A percentile compares a stretch with the other conserved stretches of the same genome.
phyloP scores from a whole-genome alignment of 1,284 basidiomycete species.

The Dichomitus squalens region DNA sequence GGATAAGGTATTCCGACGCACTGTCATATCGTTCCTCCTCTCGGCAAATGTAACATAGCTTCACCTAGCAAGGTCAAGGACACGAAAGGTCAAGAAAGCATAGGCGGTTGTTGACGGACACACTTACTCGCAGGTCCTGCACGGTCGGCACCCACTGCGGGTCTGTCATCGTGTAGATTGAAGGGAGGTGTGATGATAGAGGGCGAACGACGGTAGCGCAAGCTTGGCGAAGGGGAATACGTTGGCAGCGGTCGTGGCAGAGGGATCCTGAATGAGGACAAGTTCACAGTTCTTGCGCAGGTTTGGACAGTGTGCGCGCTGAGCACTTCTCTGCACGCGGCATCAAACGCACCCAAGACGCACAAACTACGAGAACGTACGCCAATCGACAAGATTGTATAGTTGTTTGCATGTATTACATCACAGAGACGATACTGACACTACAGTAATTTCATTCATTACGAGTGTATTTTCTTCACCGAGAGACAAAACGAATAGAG shows the following conservation, averaged over 20 bases:
- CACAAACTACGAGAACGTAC: background rate
- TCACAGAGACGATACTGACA: slow-evolving; percentile 10
- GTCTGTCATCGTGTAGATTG: background rate
- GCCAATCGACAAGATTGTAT: background rate
- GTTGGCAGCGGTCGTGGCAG: background rate
- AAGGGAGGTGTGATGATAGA: background rate
- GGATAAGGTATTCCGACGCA: slow-evolving; percentile 29
- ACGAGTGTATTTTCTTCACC: slow-evolving; percentile 5
- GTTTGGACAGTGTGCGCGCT: background rate
- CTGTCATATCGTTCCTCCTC: slow-evolving; percentile 68
- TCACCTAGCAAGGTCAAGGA: slow-evolving; percentile 48
- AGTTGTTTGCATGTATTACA: slow-evolving; percentile 19
- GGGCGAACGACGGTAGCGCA: background rate
- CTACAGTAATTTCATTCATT: slow-evolving; percentile 9
- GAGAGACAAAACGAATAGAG: background rate
- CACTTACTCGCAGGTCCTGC: slow-evolving; percentile 46
- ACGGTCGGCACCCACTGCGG: slow-evolving; percentile 32
- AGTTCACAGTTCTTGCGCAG: too few species aligned
- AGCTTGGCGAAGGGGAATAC: background rate
- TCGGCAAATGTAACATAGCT: slow-evolving; percentile 76
- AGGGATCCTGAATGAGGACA: too few species aligned
- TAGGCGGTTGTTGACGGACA: background rate
- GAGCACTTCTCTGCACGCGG: background rate
- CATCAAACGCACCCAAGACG: background rate
- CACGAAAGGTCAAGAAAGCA: background rate